A percentile compares a stretch with the other conserved stretches of the same genome.
Evolutionary conservation across 202 grass and related monocot species (phyloP).

Genomic region (Setaria viridis): DNA sequence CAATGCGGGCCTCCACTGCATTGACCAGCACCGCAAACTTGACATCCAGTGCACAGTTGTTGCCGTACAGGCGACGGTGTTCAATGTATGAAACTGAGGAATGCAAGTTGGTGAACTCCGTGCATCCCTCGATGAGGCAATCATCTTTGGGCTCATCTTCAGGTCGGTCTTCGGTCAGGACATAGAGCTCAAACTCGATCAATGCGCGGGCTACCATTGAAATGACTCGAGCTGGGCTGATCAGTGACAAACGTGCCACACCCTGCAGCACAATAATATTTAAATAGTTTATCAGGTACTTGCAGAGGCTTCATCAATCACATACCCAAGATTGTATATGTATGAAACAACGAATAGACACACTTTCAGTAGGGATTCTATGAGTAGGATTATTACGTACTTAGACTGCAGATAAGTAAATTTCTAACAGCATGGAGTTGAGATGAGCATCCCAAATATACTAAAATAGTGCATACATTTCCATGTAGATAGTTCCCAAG

Average conservation of each 20-base stretch:
- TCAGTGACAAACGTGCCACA: conserved; percentile 7
- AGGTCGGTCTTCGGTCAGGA: background rate
- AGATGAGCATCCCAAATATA: background rate
- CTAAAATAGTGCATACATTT: background rate
- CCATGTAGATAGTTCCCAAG: background rate
- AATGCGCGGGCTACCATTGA: background rate
- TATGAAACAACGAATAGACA: background rate
- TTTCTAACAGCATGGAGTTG: background rate
- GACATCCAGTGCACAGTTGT: conserved; percentile 28
- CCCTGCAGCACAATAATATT: conserved; percentile 25
- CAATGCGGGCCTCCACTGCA: conserved; percentile 16
- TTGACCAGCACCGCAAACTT: background rate
- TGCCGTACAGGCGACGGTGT: background rate
- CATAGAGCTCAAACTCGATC: conserved; percentile 28
- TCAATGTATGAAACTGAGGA: background rate
- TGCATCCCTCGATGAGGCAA: conserved; percentile 33
- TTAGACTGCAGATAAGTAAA: background rate
- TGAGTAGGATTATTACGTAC: background rate
- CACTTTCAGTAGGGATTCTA: background rate
- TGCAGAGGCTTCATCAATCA: background rate
- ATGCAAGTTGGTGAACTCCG: background rate
- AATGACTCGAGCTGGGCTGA: conserved; percentile 39
- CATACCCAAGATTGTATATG: background rate
- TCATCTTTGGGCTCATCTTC: conserved; percentile 27
- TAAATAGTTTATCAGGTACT: background rate